phyloP scores from a whole-genome alignment of 108 stramenopile species.

The Skeletonema costatum region DNA sequence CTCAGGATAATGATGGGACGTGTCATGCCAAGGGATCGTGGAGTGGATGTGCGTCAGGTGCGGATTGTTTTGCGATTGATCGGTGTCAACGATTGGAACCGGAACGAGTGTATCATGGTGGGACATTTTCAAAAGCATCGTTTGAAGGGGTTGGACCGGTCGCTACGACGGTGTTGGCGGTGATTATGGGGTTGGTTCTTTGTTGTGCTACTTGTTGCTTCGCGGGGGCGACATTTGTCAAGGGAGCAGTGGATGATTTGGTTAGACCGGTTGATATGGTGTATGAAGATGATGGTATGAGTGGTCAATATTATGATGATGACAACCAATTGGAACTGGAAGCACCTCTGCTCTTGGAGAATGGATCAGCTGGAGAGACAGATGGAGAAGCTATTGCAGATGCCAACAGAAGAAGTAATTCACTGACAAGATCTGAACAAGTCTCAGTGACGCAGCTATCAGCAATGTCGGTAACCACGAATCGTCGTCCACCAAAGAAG shows the following conservation, averaged over 20 bases:
- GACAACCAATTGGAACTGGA: conserved; percentile 37
- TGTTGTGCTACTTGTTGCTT: conserved; percentile 66
- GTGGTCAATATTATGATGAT: conserved; percentile 13
- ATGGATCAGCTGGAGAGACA: conserved; percentile 20
- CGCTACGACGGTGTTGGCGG: conserved; percentile 32
- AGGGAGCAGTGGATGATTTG: conserved; percentile 73
- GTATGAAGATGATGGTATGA: conserved; percentile 22
- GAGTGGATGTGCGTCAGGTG: conserved; percentile 79
- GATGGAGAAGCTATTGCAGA: conserved; percentile 37
- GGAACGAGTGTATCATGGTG: conserved; percentile 41
- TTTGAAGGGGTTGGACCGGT: conserved; percentile 52
- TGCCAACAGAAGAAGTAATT: neutral
- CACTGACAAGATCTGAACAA: neutral
- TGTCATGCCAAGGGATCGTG: conserved; percentile 85
- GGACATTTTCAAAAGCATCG: conserved; percentile 32
- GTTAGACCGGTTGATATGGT: conserved; percentile 30
- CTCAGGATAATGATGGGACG: conserved; percentile 34
- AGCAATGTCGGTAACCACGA: conserved; percentile 14
- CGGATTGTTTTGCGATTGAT: conserved; percentile 87
- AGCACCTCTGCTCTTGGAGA: conserved; percentile 29
- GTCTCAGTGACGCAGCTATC: conserved; percentile 19
- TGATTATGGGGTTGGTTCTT: conserved; percentile 44
- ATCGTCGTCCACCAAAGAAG: conserved; percentile 19
- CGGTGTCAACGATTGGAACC: conserved; percentile 76
- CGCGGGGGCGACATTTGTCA: conserved; percentile 44